Conservation (phyloP, 148 eudicot genomes). For the Nepenthes mirabilis region DNA sequence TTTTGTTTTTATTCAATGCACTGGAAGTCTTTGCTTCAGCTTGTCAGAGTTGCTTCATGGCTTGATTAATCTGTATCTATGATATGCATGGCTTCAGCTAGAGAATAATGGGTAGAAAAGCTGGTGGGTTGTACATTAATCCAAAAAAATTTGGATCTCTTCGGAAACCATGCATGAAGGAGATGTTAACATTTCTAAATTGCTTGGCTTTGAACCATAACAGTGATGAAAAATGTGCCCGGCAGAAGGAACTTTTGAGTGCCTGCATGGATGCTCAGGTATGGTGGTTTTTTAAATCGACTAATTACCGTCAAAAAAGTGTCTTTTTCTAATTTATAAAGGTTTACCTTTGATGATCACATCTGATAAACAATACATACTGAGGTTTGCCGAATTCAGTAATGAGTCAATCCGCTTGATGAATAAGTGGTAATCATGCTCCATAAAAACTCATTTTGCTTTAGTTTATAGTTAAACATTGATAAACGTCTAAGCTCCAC, state of each 20-base stretch:
- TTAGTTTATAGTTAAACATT: no score
- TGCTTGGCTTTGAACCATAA: conserved; percentile 61
- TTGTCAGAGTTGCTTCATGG: no score
- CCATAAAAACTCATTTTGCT: no score
- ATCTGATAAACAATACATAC: no score
- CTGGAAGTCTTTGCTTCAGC: no score
- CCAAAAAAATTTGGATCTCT: conserved; percentile 69
- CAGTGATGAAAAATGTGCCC: conserved; percentile 64
- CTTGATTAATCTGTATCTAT: background rate
- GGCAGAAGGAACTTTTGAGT: conserved; percentile 56
- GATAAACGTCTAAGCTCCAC: no score
- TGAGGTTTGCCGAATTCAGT: no score
- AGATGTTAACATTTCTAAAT: conserved; percentile 65
- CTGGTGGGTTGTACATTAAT: conserved; percentile 40
- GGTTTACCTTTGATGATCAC: no score
- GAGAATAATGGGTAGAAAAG: conserved; percentile 62
- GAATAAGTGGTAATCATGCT: no score
- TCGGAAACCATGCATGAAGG: conserved; percentile 76
- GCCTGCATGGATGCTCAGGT: conserved; percentile 94
- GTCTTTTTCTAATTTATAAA: no score
- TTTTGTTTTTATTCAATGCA: no score
- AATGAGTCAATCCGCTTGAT: no score
- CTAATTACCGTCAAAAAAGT: background rate
- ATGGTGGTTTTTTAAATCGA: background rate
- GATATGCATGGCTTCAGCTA: conserved; percentile 4